Evolutionary conservation across 306 rosid genomes (phyloP).

Genomic region (Pachyrhizus erosus): DNA sequence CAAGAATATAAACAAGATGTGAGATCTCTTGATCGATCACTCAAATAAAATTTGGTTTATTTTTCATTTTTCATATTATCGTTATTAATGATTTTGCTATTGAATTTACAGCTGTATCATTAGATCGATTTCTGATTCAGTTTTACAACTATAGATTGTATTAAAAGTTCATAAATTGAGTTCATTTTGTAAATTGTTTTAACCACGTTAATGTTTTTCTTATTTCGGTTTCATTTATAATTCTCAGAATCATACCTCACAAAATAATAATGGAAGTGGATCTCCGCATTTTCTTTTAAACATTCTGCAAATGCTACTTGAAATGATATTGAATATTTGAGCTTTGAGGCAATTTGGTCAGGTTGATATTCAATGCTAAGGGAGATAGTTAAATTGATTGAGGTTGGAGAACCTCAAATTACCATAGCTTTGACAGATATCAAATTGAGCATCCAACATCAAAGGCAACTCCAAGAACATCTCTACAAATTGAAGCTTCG

Average conservation of each 20-base stretch:
- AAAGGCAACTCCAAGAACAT: not conserved
- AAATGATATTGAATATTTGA: conserved; percentile 44
- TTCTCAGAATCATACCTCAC: not conserved
- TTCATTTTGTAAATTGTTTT: not conserved
- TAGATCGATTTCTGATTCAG: not conserved
- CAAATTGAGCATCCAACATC: not conserved
- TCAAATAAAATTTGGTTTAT: not conserved
- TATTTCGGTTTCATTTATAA: not conserved
- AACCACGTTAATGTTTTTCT: not conserved
- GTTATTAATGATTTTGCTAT: not conserved
- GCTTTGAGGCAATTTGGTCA: conserved; percentile 48
- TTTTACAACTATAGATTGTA: not conserved
- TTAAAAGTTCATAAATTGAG: not conserved
- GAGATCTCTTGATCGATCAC: not conserved
- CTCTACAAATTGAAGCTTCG: conserved; percentile 54
- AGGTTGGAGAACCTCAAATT: conserved; percentile 51
- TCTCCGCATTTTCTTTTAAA: conserved; percentile 13
- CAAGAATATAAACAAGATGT: not conserved
- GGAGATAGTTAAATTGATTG: conserved; percentile 55
- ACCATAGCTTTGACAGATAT: conserved; percentile 30
- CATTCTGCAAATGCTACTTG: conserved; percentile 10
- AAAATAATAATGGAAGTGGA: not conserved
- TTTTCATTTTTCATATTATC: not conserved
- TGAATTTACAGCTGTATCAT: not conserved
- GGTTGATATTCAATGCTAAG: conserved; percentile 34